Evolutionary conservation across 331 rosid genomes (phyloP), one percentile per base, ranked within the genome.

Genomic region (Acacia pycnantha): DNA sequence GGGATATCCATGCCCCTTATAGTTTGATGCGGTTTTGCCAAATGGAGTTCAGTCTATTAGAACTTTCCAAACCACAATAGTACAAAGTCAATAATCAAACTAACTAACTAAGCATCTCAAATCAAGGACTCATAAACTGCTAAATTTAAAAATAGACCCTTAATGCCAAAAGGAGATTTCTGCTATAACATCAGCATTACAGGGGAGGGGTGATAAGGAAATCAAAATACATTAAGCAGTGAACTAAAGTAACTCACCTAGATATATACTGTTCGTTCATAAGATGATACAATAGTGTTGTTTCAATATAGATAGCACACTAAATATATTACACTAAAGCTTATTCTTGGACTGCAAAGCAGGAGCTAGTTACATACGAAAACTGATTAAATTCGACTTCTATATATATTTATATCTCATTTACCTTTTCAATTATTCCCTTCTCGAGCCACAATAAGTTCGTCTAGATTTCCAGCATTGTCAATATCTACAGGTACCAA

Each of bases 401-500:
- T 29, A 11, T 21, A 4, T 5, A 15, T 16, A 6, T 44, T 24
- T 41, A 86, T 76, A 84, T 81, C 81, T 79, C 65, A 43, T 86
- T 70, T 83, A 81, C 88, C 94, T 84, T 82, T 73, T 84, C 83
- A 87, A 53, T 85, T n/a, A 35, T 80, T 78, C 69, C 29, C 87
- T 65, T 87, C 91, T 48, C 86, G 86, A 76, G 97, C 92, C 44
- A 96, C 99, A 76, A 96, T 96, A 46, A 96, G 98, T 85, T 93
- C 99, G 54, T 61, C 95, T 16, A 86, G 2, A 72, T 82, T 84
- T 47, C 74, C 87, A 22, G 78, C 74, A 43, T 61, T 46, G 19
- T 84, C 87, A 35, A 71, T 58, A 74, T 91, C 90, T 59, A 79
- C 53, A 71, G 92, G 90, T 81, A 86, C 61, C 65, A 89, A 47